Conservation (phyloP, 352 stramenopile genomes). For the Pythium chondricola region DNA sequence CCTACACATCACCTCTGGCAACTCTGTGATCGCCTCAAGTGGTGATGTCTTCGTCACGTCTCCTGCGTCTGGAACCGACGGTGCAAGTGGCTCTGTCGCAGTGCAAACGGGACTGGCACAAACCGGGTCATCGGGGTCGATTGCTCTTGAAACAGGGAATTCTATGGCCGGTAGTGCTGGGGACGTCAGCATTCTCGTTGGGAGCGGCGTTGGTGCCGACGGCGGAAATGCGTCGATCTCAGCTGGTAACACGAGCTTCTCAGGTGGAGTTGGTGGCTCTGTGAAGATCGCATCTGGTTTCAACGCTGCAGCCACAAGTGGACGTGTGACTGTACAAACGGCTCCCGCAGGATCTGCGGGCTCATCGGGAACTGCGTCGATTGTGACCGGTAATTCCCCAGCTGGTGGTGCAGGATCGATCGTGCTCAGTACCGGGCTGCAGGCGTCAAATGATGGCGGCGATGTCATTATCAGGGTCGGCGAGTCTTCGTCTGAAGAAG, state of each 20-base stretch:
- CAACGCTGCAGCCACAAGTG: constrained; percentile 33
- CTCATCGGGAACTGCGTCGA: constrained; percentile 27
- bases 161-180: constrained; percentile 30
- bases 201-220: constrained; percentile 20
- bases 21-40: constrained; percentile 31
- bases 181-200: constrained; percentile 38
- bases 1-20: constrained; percentile 36
- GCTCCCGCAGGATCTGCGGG: constrained; percentile 29
- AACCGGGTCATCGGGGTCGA: constrained; percentile 32
- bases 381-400: constrained; percentile 36
- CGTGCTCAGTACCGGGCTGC: constrained; percentile 37
- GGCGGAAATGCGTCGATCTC: constrained; percentile 41
- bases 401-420: constrained; percentile 34
- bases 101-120: constrained; percentile 29
- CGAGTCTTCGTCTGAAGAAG: constrained; percentile 26
- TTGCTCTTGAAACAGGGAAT: constrained; percentile 38
- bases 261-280: constrained; percentile 28
- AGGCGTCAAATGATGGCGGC: constrained; percentile 23
- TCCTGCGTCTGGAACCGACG: constrained; percentile 19
- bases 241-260: constrained; percentile 29
- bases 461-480: constrained; percentile 37
- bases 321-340: constrained; percentile 33
- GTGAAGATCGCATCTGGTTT: constrained; percentile 37
- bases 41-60: constrained; percentile 35
- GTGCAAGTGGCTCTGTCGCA: constrained; percentile 26